Base-by-base conservation (phyloP, 306 rosid genomes). In the Cyamopsis tetragonoloba region DNA sequence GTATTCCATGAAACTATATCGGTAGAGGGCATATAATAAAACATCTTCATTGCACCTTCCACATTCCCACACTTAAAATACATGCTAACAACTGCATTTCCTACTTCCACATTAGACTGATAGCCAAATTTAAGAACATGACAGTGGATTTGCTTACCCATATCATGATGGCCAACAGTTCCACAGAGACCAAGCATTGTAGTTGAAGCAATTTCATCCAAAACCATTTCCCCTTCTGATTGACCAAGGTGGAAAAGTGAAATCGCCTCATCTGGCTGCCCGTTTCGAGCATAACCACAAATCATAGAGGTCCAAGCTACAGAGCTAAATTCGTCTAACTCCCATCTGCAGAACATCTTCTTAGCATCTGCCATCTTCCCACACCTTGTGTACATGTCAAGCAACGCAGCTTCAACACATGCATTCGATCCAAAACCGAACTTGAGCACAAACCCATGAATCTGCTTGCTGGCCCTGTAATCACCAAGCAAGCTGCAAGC, bases 141-240 rank as follows among this genome's bases (percentile, higher is more conserved):
- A 67, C 92, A 57, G 57, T 89, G 96, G 22, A 89, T 85, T 84
- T 89, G 96, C 79, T 85, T 84, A 42, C 98, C 98, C 86, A 89
- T 54, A 62, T 86, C 89, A 71, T 73, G 88, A 77, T 73, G 82
- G 14, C 96, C 96, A 17, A 87, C 35, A 53, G 74, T 80, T 66
- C 93, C 96, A 71, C 91, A 87, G 60, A 92, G 76, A 55, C 86
- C 70, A 28, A 86, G 91, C 64, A 86, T 71, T 1, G 93, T 75
- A 73, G 88, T 66, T 6, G 82, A 75, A 9, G 81, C 81, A 64
- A 89, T 81, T 80, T 87, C 91, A 68, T 92, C 98, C 82, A 92
- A 53, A 61, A 67, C 60, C 79, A 81, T 64, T 56, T 76, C 71
- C 76, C 89, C 95, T 73, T 84, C 81, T 12, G 69, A 73, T 43